Percentiles rank a stretch among this genome's conserved stretches.
These are phyloP conservation scores for Aciculoconidium aculeatum DNA, from an alignment of 805 yeast genomes.

Conservation along the genomic window DNA sequence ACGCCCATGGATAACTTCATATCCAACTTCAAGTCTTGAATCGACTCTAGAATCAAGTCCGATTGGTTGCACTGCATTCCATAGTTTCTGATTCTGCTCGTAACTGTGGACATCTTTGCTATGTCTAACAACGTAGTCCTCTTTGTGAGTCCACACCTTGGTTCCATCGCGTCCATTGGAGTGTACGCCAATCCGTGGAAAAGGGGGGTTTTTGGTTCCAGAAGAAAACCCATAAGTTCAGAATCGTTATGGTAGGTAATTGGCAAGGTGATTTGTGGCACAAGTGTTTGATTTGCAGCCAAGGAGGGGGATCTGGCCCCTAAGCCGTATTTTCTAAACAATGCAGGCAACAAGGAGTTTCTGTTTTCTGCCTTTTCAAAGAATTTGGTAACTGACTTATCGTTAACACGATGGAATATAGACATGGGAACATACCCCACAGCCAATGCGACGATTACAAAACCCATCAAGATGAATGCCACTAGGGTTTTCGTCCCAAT, in stretches of 20 bases:
- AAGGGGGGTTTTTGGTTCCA: constrained; percentile 7
- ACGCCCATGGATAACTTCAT: constrained; percentile 58
- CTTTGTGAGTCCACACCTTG: constrained; percentile 45
- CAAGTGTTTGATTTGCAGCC: too few relatives aligned
- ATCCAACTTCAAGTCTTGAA: constrained; percentile 43
- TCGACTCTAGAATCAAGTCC: constrained; percentile 46
- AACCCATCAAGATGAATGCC: constrained; percentile 3
- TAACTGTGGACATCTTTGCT: constrained; percentile 51
- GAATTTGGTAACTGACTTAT: constrained; percentile 17
- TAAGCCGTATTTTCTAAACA: constrained; percentile 6
- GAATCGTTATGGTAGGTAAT: too few relatives aligned
- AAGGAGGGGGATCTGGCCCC: too few relatives aligned
- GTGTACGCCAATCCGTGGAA: constrained; percentile 60
- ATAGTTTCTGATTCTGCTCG: constrained; percentile 51
- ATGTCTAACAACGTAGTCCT: constrained; percentile 52
- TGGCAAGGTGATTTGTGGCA: too few relatives aligned
- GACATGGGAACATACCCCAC: constrained; percentile 13
- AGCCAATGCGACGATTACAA: constrained; percentile 10
- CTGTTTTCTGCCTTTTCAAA: constrained; percentile 19
- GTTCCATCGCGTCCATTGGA: constrained; percentile 48
- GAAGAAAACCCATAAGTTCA: background rate
- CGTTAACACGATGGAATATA: constrained; percentile 1
- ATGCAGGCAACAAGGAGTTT: constrained; percentile 4
- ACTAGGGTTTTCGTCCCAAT: constrained; percentile 4
- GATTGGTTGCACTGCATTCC: constrained; percentile 61